A percentile compares a stretch with the other conserved stretches of the same genome.
phyloP scores from a whole-genome alignment of 208 protist genomes.

The Crithidia expoeki region DNA sequence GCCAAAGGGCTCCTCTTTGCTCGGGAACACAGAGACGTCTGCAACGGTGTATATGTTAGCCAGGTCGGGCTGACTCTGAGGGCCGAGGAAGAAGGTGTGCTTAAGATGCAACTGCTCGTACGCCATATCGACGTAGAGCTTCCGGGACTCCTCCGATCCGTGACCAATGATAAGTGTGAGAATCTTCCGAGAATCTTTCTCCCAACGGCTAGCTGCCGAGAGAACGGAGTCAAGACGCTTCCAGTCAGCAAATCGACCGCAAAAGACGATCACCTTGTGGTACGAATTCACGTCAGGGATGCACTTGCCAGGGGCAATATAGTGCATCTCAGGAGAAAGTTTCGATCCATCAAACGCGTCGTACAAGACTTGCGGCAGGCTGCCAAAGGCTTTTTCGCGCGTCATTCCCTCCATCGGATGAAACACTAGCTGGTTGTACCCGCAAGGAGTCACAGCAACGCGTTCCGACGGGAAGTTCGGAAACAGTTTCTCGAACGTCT shows the following conservation, averaged over 20 bases:
- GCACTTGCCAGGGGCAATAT: conserved; percentile 34
- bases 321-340: conserved; percentile 33
- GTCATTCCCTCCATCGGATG: conserved; percentile 62
- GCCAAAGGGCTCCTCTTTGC: conserved; percentile 80
- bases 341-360: conserved; percentile 45
- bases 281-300: conserved; percentile 63
- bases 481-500: conserved; percentile 63
- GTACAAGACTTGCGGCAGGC: conserved; percentile 66
- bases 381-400: conserved; percentile 59
- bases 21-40: conserved; percentile 73
- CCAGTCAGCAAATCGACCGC: conserved; percentile 81
- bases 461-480: conserved; percentile 58
- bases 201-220: conserved; percentile 56
- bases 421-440: conserved; percentile 82
- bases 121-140: conserved; percentile 68
- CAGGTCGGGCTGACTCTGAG: conserved; percentile 62
- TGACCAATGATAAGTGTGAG: conserved; percentile 66
- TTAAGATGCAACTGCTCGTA: conserved; percentile 61
- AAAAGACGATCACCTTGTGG: conserved; percentile 72
- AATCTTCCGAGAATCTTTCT: conserved; percentile 46
- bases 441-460: conserved; percentile 66
- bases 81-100: conserved; percentile 74
- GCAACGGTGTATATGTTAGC: conserved; percentile 66
- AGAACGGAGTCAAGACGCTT: conserved; percentile 75
- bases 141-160: conserved; percentile 58